A percentile compares a stretch with the other conserved stretches of the same genome.
Evolutionary conservation across 352 stramenopile genomes (phyloP).

Genomic region (Stramenopiles sp.): DNA sequence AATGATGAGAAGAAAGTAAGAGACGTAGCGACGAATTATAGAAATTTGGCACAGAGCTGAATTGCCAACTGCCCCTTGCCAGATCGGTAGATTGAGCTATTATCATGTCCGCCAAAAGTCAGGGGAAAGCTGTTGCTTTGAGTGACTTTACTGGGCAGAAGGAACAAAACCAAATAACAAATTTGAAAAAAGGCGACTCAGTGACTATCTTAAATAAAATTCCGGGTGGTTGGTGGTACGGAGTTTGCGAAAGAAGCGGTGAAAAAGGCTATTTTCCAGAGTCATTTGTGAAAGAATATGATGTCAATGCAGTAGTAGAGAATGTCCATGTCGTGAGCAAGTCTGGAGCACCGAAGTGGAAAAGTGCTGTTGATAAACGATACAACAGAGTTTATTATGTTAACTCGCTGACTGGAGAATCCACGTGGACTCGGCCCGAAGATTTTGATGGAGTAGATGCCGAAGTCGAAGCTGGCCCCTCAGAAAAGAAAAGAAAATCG

Average conservation of each 20-base stretch:
- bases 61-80: no score
- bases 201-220: slow-evolving; percentile 5
- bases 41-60: no score
- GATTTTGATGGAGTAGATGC: background rate
- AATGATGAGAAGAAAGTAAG: no score
- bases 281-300: background rate
- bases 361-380: background rate
- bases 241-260: background rate
- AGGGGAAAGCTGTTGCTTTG: background rate
- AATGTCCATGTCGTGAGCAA: no score
- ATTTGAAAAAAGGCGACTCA: background rate
- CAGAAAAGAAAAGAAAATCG: background rate
- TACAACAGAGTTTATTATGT: background rate
- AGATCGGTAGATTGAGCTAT: no score
- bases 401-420: background rate
- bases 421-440: background rate
- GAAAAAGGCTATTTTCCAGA: background rate
- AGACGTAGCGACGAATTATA: no score
- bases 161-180: background rate
- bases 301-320: background rate
- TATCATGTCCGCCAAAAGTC: no score
- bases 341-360: background rate
- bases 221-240: background rate
- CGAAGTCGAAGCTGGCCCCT: background rate
- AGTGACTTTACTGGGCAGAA: background rate